Percentiles rank a stretch among this genome's conserved stretches.
These are phyloP conservation scores for Solanum hybrid DNA, from an alignment of 305 asterid genomes.

Conservation along the genomic window DNA sequence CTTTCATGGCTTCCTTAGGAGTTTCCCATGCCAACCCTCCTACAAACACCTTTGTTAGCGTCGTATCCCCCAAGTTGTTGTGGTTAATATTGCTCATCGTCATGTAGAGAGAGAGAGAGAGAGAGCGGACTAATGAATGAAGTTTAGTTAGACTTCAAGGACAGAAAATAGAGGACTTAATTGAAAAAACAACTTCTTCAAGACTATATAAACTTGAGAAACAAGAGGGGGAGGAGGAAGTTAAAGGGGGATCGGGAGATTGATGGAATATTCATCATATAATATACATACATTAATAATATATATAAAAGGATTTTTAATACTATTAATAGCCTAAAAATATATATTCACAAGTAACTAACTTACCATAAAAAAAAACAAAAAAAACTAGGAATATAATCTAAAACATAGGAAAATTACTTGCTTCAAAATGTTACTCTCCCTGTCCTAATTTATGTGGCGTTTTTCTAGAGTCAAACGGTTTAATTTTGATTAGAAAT, in stretches of 20 bases:
- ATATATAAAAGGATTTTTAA: not conserved
- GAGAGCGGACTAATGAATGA: not conserved
- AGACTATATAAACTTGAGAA: conserved; percentile 10
- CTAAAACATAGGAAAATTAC: not conserved
- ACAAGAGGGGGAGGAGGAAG: not conserved
- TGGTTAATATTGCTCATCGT: conserved; percentile 29
- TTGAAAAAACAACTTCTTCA: not conserved
- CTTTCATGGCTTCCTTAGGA: conserved; percentile 63
- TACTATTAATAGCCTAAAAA: too few species aligned
- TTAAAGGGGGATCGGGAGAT: not conserved
- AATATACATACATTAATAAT: not conserved
- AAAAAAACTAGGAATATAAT: not conserved
- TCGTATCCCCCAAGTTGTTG: conserved; percentile 24
- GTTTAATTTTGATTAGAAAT: not conserved
- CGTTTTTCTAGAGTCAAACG: not conserved
- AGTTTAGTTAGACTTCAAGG: not conserved
- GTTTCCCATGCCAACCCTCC: conserved; percentile 99
- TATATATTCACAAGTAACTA: not conserved
- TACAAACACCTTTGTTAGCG: conserved; percentile 78
- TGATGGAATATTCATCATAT: not conserved
- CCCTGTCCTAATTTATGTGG: not conserved
- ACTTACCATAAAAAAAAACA: not conserved
- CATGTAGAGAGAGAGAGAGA: conserved; percentile 12
- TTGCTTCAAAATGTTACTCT: not conserved
- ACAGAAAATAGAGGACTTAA: conserved; percentile 14